Base-by-base conservation (phyloP, 23 red algal genomes). In the Gracilaria domingensis region DNA sequence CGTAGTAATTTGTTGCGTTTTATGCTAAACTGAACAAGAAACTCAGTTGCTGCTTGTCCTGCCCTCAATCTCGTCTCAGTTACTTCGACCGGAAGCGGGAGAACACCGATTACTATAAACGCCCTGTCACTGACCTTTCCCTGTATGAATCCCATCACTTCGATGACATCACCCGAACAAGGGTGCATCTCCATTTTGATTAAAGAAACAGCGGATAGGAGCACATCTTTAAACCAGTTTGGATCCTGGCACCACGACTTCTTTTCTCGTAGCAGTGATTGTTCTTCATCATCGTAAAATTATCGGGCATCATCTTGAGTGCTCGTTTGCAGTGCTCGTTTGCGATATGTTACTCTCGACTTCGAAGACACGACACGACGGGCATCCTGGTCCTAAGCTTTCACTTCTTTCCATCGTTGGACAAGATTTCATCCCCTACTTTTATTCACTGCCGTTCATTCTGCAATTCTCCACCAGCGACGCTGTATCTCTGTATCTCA, bases 121-220 rank as follows among this genome's bases (percentile, higher is more conserved):
- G 89, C 88, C 8, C 88, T 76, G 24, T 79, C 88, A 18, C 73
- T 79, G 21, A 96, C 59, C 84, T 96, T 94, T 21, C 93, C 93
- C 58, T 94, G 94, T 65, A 99, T 90, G 35, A 81, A 91, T 28
- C 97, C 97, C 97, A 99, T 96, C 20, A 99, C 75, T 66, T 96
- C 97, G 42, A 94, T 81, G 0, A 37, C 0, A 28, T 91, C 97
- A n/a, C 93, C 91, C 0, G 93, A 95, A 45, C 83, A 72, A 18
- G 93, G 89, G 82, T 99, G 97, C 85, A 93, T 96, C 13, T 82
- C 86, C 93, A 99, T 96, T 76, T 99, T 94, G 58, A 94, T 95
- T 14, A 99, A 57, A 25, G 97, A 94, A 32, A 99, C 72, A 24
- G 94, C 93, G 23, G 93, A 96, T 36, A 99, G 88, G 51, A 92